Base-by-base conservation (phyloP, 2,329 filamentous ascomycete species). In the Cytospora piceae region DNA sequence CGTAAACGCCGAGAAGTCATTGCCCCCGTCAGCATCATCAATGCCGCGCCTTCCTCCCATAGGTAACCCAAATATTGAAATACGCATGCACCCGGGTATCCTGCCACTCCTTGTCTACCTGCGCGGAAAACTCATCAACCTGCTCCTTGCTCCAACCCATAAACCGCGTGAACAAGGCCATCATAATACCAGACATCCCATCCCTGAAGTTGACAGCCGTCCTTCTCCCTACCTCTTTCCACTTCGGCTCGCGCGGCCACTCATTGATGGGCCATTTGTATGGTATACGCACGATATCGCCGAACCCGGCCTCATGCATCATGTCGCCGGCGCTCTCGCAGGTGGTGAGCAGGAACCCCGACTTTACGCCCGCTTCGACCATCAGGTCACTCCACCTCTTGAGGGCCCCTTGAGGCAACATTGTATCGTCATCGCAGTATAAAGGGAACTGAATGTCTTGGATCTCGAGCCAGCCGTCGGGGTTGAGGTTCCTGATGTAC, bases 371-470 rank as follows among this genome's bases (percentile, higher is more conserved):
- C 5, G 74, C 74, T 51, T 76, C 72, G 63, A 73, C 69, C 72
- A 76, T 73, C 39, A 73, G 63, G 37, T 73, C 69, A 46, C 58
- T 72, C 74, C 75, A 77, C 22, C 60, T 69, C 52, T 68, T 66
- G 11, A 76, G 66, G 2, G 70, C 66, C 39, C 71, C 68, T 60
- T 72, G 66, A 4, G 63, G 32, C 1, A 69, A 69, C 29, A 77
- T 69, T 4, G 73, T 72, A 27, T 63, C 69, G 57, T 77, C 76
- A 42, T 74, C 73, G 46, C 72, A 76, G 31, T 64, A 66, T 20
- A 76, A 66, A 0, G 74, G 74, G 54, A 75, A 75, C 55, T 75
- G 71, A 52, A 76, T 74, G 62, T 73, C 73, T 53, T 73, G 72
- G 6, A 72, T 58, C 62, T 74, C 73, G 34, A 73, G 32, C 68